Percentiles rank a stretch among this genome's conserved stretches.
Conservation (phyloP, 768 basidiomycete genomes). For the Saitozyma sp. region DNA sequence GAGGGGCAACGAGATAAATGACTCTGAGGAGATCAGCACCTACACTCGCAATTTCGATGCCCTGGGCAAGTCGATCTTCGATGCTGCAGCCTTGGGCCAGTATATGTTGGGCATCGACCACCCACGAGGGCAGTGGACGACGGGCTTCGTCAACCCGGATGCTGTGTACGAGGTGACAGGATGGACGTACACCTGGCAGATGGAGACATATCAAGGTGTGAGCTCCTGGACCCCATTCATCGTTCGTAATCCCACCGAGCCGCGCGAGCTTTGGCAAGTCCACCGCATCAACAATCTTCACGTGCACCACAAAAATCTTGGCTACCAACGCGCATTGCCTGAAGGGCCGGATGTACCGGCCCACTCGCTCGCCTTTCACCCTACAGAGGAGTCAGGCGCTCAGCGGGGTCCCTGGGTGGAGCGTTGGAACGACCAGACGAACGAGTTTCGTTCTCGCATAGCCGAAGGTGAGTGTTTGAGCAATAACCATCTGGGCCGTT, state of each 20-base stretch:
- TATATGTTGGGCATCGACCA: background rate
- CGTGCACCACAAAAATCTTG: slow-evolving; percentile 4
- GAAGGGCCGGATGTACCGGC: background rate
- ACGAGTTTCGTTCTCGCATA: background rate
- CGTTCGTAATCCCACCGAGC: slow-evolving; percentile 1
- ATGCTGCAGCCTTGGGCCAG: background rate
- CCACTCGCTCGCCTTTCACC: background rate
- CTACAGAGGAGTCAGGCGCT: background rate
- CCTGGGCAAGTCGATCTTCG: background rate
- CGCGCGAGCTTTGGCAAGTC: background rate
- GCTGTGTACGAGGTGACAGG: background rate
- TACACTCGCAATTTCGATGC: background rate
- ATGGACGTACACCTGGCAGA: background rate
- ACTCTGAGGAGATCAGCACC: too few species aligned
- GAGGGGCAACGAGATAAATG: too few species aligned
- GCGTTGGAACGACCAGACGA: slow-evolving; percentile 2
- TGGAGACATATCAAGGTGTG: background rate
- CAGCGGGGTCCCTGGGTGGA: background rate
- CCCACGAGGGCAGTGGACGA: background rate
- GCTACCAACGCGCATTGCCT: background rate
- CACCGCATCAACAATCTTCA: slow-evolving; percentile 4
- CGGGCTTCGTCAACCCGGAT: background rate
- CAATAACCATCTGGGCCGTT: too few species aligned
- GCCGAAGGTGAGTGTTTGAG: background rate
- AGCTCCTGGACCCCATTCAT: background rate